Evolutionary conservation across 208 protist genomes (phyloP).

Genomic region (Naegleria lovaniensis): DNA sequence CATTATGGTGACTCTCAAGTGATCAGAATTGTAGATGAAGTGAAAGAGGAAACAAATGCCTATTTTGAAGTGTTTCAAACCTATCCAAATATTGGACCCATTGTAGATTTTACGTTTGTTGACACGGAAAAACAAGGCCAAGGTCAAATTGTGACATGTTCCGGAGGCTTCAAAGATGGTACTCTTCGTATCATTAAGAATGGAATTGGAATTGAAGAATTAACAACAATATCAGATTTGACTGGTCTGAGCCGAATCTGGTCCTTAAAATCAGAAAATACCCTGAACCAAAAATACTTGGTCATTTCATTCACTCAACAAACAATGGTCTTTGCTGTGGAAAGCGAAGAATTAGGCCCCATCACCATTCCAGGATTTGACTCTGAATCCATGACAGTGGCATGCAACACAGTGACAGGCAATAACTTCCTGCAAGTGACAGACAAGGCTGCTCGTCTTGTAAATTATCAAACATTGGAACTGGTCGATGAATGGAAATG

Average conservation of each 20-base stretch:
- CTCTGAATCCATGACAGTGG: not conserved
- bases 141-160: slow-evolving; percentile 44
- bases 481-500: slow-evolving; percentile 1
- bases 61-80: slow-evolving; percentile 33
- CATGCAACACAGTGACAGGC: not conserved
- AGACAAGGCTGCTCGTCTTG: not conserved
- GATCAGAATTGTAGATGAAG: slow-evolving; percentile 18
- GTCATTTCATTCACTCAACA: slow-evolving; percentile 23
- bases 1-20: slow-evolving; percentile 34
- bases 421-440: slow-evolving; percentile 8
- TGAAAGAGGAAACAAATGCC: not conserved
- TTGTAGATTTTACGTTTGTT: slow-evolving; percentile 41
- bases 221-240: slow-evolving; percentile 33
- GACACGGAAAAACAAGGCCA: slow-evolving; percentile 34
- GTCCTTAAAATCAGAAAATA: not conserved
- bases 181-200: slow-evolving; percentile 40
- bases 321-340: slow-evolving; percentile 24
- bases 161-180: slow-evolving; percentile 36
- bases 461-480: not conserved
- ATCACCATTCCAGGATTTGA: not conserved
- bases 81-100: slow-evolving; percentile 41
- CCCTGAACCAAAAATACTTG: slow-evolving; percentile 14
- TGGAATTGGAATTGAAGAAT: slow-evolving; percentile 42
- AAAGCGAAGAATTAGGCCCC: slow-evolving; percentile 17
- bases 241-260: slow-evolving; percentile 36